phyloP scores from a whole-genome alignment of 208 protist species.

The Trypanosoma melophagium region DNA sequence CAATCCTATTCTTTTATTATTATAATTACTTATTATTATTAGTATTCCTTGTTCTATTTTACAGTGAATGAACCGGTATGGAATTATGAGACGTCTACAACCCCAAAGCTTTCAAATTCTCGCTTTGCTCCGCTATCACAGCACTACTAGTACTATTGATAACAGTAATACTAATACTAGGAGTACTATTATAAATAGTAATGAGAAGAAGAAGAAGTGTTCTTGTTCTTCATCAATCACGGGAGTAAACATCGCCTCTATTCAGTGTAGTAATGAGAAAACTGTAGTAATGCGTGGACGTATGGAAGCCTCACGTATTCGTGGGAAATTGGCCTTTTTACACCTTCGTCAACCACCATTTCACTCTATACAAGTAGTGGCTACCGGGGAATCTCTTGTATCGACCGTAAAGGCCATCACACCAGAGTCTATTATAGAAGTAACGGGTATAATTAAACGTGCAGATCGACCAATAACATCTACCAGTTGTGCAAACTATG shows the following conservation, averaged over 20 bases:
- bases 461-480: constrained; percentile 41
- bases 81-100: constrained; percentile 2
- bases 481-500: constrained; percentile 47
- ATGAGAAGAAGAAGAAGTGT: too few species aligned
- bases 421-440: constrained; percentile 72
- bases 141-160: constrained; percentile 2
- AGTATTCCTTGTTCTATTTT: constrained; percentile 5
- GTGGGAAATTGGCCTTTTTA: constrained; percentile 65
- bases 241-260: too few species aligned
- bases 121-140: neutral
- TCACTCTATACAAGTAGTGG: constrained; percentile 72
- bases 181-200: neutral
- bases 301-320: constrained; percentile 49
- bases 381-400: constrained; percentile 34
- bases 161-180: constrained; percentile 4
- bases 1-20: constrained; percentile 19
- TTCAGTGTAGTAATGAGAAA: neutral
- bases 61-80: neutral
- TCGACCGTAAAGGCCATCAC: constrained; percentile 42
- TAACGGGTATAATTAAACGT: constrained; percentile 43
- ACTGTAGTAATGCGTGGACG: constrained; percentile 38
- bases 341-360: constrained; percentile 71
- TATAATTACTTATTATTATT: constrained; percentile 19
- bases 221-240: too few species aligned
- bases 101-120: constrained; percentile 3